Percentiles rank a stretch among this genome's conserved stretches.
Conservation (phyloP, 2,329 filamentous ascomycete genomes). For the Grosmannia clavigera region DNA sequence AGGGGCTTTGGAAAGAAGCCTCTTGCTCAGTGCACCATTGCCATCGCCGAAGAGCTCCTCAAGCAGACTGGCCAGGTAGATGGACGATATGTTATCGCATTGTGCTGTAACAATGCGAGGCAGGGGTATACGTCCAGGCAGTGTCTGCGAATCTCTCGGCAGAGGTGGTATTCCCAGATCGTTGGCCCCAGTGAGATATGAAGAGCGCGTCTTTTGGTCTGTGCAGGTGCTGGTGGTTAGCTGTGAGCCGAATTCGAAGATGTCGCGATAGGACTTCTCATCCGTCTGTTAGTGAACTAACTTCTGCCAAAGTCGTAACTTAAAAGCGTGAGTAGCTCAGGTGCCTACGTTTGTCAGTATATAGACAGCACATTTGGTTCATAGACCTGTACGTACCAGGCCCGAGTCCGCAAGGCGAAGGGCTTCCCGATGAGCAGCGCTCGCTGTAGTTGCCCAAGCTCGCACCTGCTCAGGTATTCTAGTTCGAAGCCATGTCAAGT, state of each 20-base stretch:
- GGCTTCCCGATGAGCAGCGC: conserved; percentile 10
- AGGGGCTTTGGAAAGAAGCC: conserved; percentile 1
- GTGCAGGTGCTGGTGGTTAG: background rate
- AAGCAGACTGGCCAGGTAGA: conserved; percentile 5
- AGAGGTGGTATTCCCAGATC: conserved; percentile 4
- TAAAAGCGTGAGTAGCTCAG: conserved; percentile 7
- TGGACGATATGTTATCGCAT: conserved; percentile 8
- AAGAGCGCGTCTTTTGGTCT: conserved; percentile 10
- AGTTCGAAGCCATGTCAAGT: background rate
- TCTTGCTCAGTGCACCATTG: background rate
- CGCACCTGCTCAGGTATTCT: background rate
- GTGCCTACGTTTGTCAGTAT: conserved; percentile 4
- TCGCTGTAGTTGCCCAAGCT: conserved; percentile 3
- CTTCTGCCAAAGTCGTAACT: conserved; percentile 11
- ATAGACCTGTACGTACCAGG: conserved; percentile 1
- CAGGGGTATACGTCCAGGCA: conserved; percentile 4
- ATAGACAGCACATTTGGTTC: background rate
- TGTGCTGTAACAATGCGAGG: conserved; percentile 12
- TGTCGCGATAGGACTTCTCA: background rate
- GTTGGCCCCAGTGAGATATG: background rate
- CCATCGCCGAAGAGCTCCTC: conserved; percentile 5
- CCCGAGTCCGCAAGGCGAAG: conserved; percentile 4
- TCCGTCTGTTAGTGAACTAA: conserved; percentile 1
- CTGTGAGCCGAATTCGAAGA: background rate
- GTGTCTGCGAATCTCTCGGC: background rate